Evolutionary conservation across 169 alveolate species (phyloP).

Genomic region (Cryptosporidium bovis): DNA sequence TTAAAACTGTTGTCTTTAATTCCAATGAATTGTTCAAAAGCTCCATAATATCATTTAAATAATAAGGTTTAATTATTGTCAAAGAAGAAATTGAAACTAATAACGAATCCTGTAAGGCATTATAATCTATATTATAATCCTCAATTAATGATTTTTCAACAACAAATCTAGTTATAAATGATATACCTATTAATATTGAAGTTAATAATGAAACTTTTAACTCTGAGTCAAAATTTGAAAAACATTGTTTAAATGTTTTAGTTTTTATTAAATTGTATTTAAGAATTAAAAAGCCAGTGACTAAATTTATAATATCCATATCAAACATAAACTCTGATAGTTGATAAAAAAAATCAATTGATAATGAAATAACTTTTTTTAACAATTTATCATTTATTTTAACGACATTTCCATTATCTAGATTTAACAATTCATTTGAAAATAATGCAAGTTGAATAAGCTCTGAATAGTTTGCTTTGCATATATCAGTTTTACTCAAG

Average conservation of each 20-base stretch:
- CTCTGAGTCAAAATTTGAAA: background rate
- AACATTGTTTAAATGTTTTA: background rate
- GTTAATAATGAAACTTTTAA: background rate
- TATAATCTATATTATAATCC: too few relatives aligned
- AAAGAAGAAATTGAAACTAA: slow-evolving; percentile 8
- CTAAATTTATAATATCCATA: background rate
- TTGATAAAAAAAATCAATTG: background rate
- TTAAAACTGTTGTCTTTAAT: background rate
- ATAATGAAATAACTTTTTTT: background rate
- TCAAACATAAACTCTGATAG: background rate
- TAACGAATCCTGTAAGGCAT: background rate
- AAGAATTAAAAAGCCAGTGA: background rate
- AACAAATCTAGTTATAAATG: background rate
- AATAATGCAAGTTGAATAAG: too few relatives aligned
- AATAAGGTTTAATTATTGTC: background rate
- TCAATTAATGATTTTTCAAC: background rate
- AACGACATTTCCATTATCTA: background rate
- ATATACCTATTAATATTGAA: background rate
- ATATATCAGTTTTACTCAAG: background rate
- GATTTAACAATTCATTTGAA: background rate
- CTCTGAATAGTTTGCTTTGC: too few relatives aligned
- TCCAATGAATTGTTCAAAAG: background rate
- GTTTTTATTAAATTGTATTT: background rate
- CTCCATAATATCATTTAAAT: background rate
- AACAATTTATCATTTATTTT: background rate